Base-by-base conservation (phyloP, 495 filamentous ascomycete genomes). In the Chaetomium fimeti region DNA sequence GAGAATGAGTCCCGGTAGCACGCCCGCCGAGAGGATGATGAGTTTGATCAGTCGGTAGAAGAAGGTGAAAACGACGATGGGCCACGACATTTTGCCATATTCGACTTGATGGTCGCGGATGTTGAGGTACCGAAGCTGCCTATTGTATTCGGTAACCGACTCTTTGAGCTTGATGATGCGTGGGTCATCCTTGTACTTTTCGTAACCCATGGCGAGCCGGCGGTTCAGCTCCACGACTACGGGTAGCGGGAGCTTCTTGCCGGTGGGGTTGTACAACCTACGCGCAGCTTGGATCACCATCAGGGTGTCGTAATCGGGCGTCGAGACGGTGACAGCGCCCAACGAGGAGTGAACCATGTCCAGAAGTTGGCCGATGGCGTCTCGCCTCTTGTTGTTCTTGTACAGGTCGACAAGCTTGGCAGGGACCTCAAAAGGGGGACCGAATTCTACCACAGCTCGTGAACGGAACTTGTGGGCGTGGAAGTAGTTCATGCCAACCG, bases 401-500 rank as follows among this genome's bases (percentile, higher is more conserved):
- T 93, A 99, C 74, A 90, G 83, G 32, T 96, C 84, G 3, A 97
- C 92, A 5, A 97, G 77, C 68, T 96, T 89, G 28, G 74, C 76
- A 2, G 91, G 89, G 11, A 97, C 85, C 62, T 95, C 89, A 40
- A 98, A 81, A 3, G 94, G 92, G 28, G 82, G 87, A 24, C 95
- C 94, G 73, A 99, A 99, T 69, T 99, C 94, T 64, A 99, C 86
- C 2, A 99, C 94, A 43, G 95, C 95, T 72, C 94, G 84, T 56
- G 94, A 99, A 20, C 94, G 88, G 77, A 99, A 99, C 74, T 98
- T 99, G 78, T 99, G 94, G 5, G 94, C 90, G 76, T 99, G 94
- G 78, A 99, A 99, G 76, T 99, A 99, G 72, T 99, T 99, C 94
- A 98, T 98, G 64, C 95, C 95, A 56, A 92, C 93, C n/a, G 95